These are phyloP conservation scores for Chalciporus pseudorubinellus DNA, from an alignment of 768 basidiomycete genomes.

Conservation along the genomic window DNA sequence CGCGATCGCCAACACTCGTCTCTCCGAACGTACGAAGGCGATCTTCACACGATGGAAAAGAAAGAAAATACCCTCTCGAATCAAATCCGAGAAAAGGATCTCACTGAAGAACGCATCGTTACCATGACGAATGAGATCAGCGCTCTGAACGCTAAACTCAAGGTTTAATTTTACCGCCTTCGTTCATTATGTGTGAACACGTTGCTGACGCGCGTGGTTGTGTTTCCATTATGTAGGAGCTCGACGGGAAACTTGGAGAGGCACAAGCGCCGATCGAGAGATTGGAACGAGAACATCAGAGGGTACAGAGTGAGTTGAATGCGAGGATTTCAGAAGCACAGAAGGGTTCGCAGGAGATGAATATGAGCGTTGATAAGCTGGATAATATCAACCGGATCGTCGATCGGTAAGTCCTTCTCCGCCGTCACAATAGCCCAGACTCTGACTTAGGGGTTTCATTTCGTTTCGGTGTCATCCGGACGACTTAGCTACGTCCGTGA, in stretches of 20 bases:
- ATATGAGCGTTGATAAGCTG: conserved; percentile 60
- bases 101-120: conserved; percentile 53
- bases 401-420: conserved; percentile 52
- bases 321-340: conserved; percentile 52
- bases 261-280: conserved; percentile 63
- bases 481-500: conserved; percentile 68
- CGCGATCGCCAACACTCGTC: conserved; percentile 57
- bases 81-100: conserved; percentile 57
- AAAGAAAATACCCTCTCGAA: conserved; percentile 55
- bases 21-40: conserved; percentile 55
- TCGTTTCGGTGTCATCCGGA: too few relatives aligned
- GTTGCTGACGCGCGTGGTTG: not conserved
- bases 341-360: conserved; percentile 58
- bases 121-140: conserved; percentile 57
- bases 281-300: conserved; percentile 55
- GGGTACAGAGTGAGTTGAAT: conserved; percentile 48
- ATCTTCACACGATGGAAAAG: conserved; percentile 61
- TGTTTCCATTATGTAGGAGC: conserved; percentile 42
- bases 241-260: conserved; percentile 58
- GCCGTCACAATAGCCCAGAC: too few relatives aligned
- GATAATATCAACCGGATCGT: conserved; percentile 57
- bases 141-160: conserved; percentile 43
- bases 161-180: conserved; percentile 37
- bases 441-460: too few relatives aligned
- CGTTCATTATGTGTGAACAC: not conserved